Base-by-base conservation (phyloP, 768 basidiomycete genomes). In the Boletus vinaceobasis region DNA sequence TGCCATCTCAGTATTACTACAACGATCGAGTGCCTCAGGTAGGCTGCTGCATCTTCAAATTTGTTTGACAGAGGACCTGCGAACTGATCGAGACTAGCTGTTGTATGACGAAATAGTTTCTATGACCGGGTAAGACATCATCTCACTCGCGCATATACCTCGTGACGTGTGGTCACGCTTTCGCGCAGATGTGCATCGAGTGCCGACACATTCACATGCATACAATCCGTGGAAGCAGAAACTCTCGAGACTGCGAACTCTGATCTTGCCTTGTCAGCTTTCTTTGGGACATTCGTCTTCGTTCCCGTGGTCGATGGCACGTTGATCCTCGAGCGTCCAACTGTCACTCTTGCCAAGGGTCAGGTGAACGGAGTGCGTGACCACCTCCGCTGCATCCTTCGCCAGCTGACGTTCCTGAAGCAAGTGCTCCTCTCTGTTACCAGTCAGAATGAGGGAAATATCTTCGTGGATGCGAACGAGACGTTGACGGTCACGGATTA, bases 221-320 rank as follows among this genome's bases (percentile, higher is more conserved):
- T 81, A 13, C 75, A 78, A 23, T 50, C 60, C 6, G 63, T 65
- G 5, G 68, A 76, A 13, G 64, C 61, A 13, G 58, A 52, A 8
- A 52, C 53, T 4, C 68, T 82, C 4, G 65, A 74, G 52, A 53
- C 52, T 8, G 66, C 64, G 5, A 80, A 80, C 51, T 23, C 44
- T 5, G 45, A 71, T 9, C 57, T 79, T 15, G 65, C 64, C 5
- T 13, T 3, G 0, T 64, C 62, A 27, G 73, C 59, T 7, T 76
- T 79, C 62, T 77, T 58, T 49, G 76, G 75, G 1, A 74, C 73
- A 2, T 76, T 66, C 33, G 56, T 64, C 7, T 77, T 76, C 37
- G 68, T 71, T 11, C 79, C 79, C 0, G 78, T 82, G 23, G 71
- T 82, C 3, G 80, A 81, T 58, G 79, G 77, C 2, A 68, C 61